Percentiles rank a stretch among this genome's conserved stretches.
Conservation (phyloP, 2,329 filamentous ascomycete species). For the Fusarium armeniacum region DNA sequence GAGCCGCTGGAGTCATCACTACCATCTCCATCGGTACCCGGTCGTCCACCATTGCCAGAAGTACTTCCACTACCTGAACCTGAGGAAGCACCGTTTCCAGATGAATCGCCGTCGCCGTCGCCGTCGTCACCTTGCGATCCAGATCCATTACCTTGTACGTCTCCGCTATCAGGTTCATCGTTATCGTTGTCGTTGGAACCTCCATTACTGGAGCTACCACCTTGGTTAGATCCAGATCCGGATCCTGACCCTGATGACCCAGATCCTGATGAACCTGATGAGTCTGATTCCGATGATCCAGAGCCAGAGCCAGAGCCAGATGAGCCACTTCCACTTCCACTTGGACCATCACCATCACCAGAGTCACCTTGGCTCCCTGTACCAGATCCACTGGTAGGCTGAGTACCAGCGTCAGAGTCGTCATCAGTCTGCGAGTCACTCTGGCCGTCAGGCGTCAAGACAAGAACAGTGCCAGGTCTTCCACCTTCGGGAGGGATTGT, state of each 20-base stretch:
- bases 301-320: constrained; percentile 3
- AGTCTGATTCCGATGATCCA: not conserved
- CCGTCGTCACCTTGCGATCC: not conserved
- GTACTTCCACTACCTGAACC: not conserved
- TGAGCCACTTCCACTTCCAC: not conserved
- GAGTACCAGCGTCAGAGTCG: not conserved
- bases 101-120: not conserved
- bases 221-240: constrained; percentile 3
- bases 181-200: not conserved
- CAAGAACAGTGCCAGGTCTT: constrained; percentile 29
- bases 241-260: not conserved
- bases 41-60: not conserved
- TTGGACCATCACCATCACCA: not conserved
- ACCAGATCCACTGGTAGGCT: not conserved
- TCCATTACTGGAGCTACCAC: not conserved
- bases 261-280: not conserved
- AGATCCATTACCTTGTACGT: not conserved
- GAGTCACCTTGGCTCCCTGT: not conserved
- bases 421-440: not conserved
- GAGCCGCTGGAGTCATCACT: not conserved
- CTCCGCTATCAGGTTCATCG: not conserved
- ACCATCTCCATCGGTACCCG: not conserved
- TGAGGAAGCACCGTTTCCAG: not conserved
- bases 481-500: constrained; percentile 29
- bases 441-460: constrained; percentile 6